A percentile compares a stretch with the other conserved stretches of the same genome.
Conservation (phyloP, 768 basidiomycete species). For the Trametes coccinea region DNA sequence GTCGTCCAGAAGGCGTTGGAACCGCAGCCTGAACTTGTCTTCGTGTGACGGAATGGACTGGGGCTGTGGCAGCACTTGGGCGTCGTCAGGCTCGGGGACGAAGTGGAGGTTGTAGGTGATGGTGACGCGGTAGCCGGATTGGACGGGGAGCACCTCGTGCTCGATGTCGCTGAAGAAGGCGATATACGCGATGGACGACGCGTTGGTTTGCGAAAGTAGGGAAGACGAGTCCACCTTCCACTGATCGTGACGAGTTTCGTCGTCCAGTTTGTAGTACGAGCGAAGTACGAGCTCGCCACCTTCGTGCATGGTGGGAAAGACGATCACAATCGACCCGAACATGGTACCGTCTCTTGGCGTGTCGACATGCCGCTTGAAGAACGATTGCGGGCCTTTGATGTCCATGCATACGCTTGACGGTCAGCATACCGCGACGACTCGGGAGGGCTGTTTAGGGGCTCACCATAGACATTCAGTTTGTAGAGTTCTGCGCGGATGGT, state of each 20-base stretch:
- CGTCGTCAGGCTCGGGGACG: not conserved
- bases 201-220: no score
- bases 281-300: conserved; percentile 44
- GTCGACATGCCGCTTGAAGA: conserved; percentile 16
- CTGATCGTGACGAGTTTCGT: no score
- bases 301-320: conserved; percentile 47
- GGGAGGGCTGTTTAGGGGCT: no score
- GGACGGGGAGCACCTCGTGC: no score
- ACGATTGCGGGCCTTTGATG: not conserved
- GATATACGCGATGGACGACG: no score
- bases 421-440: not conserved
- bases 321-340: conserved; percentile 49
- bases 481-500: conserved; percentile 1
- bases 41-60: not conserved
- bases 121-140: no score
- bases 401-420: no score
- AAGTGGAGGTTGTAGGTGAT: conserved; percentile 38
- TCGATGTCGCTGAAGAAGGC: no score
- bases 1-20: conserved; percentile 33
- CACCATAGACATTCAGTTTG: conserved; percentile 8
- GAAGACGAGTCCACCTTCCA: no score
- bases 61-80: not conserved
- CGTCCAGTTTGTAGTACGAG: no score
- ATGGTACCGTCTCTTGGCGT: conserved; percentile 6
- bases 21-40: conserved; percentile 15